Percentiles rank a stretch among this genome's conserved stretches.
Evolutionary conservation across 495 filamentous ascomycete species (phyloP).

Genomic region (Penicillium coffeae): DNA sequence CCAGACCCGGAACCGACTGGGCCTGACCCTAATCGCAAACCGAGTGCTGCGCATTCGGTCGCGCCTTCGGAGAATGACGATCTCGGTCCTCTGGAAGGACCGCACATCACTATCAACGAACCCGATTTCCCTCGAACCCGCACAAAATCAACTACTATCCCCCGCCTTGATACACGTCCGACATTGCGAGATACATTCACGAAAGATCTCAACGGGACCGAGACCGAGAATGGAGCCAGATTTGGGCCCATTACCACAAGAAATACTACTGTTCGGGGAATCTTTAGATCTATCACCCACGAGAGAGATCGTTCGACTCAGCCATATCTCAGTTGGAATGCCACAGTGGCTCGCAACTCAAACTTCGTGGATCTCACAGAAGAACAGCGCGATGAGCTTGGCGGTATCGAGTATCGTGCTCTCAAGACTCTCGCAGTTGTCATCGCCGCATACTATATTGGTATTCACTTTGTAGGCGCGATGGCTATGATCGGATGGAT

Average conservation of each 20-base stretch:
- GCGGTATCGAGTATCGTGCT: conserved; percentile 90
- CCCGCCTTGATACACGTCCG: conserved; percentile 36
- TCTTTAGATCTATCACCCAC: conserved; percentile 39
- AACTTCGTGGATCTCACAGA: conserved; percentile 83
- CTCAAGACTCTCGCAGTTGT: conserved; percentile 80
- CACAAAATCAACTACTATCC: conserved; percentile 35
- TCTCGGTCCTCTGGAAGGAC: conserved; percentile 34
- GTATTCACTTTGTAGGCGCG: conserved; percentile 71
- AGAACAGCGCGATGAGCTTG: conserved; percentile 87
- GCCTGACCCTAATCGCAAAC: conserved; percentile 12
- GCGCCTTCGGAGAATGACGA: conserved; percentile 22
- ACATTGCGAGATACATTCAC: conserved; percentile 33
- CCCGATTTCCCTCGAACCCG: conserved; percentile 42
- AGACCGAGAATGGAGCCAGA: conserved; percentile 12
- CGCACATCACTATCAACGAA: conserved; percentile 62
- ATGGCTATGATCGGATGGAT: conserved; percentile 79
- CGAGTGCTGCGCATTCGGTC: conserved; percentile 17
- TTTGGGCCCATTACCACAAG: conserved; percentile 22
- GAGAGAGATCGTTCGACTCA: conserved; percentile 49
- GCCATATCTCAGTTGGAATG: conserved; percentile 91
- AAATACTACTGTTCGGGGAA: conserved; percentile 36
- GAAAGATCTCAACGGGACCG: conserved; percentile 23
- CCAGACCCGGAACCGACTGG: conserved; percentile 9
- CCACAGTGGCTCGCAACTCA: conserved; percentile 88
- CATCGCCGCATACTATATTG: conserved; percentile 70